Evolutionary conservation across 306 rosid genomes (phyloP).

Genomic region (Leucaena leucocephala): DNA sequence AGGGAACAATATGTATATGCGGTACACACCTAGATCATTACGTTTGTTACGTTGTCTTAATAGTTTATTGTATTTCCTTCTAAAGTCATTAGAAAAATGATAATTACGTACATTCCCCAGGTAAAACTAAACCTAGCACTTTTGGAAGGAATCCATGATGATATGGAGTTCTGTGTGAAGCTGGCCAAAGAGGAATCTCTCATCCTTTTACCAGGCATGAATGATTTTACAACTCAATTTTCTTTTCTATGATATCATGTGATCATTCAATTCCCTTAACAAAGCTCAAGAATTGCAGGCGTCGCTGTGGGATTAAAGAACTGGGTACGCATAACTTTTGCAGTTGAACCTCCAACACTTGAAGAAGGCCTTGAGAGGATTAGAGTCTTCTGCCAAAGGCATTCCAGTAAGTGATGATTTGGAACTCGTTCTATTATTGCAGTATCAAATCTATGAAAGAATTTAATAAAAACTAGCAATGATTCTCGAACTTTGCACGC

Average conservation of each 20-base stretch:
- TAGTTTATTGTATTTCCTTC: not conserved
- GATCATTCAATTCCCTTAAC: no score
- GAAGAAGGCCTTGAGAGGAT: conserved; percentile 58
- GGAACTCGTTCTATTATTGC: not conserved
- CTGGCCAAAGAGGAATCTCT: not conserved
- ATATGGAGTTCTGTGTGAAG: conserved; percentile 36
- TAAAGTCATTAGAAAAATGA: not conserved
- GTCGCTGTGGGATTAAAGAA: conserved; percentile 51
- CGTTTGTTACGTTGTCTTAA: not conserved
- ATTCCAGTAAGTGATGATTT: conserved; percentile 39
- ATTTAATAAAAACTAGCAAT: no score
- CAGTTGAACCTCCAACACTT: conserved; percentile 47
- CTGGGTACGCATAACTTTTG: conserved; percentile 58
- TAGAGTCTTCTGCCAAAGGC: conserved; percentile 50
- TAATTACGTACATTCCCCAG: conserved; percentile 26
- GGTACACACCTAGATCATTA: conserved; percentile 24
- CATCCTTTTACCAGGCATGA: not conserved
- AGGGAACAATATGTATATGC: conserved; percentile 56
- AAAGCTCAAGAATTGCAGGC: conserved; percentile 36
- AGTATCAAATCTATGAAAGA: not conserved
- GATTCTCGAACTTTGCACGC: no score
- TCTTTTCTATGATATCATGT: no score
- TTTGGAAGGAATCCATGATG: conserved; percentile 53
- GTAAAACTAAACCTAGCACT: conserved; percentile 48
- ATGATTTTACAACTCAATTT: not conserved